Conservation (phyloP, 2,329 filamentous ascomycete genomes). For the Periconia sp. region DNA sequence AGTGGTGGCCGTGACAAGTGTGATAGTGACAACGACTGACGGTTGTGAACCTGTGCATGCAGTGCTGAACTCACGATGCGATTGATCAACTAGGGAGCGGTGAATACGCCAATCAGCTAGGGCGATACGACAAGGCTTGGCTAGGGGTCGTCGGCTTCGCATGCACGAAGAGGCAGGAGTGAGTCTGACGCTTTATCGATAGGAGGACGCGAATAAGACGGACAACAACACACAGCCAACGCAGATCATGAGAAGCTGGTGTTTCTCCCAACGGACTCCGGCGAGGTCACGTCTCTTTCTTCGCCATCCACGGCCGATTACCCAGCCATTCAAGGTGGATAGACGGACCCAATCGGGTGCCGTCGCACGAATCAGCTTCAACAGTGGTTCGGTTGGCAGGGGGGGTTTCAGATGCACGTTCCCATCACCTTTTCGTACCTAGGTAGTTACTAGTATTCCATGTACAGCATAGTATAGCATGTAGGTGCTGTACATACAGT, state of each 20-base stretch:
- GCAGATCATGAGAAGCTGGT: background rate
- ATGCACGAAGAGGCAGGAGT: background rate
- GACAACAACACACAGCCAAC: background rate
- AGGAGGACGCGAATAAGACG: background rate
- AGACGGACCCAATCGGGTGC: background rate
- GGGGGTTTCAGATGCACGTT: background rate
- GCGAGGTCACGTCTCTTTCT: background rate
- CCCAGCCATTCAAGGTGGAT: background rate
- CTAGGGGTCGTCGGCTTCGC: too few species aligned
- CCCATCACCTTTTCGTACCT: background rate
- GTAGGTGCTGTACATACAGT: too few species aligned
- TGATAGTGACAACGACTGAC: slow-evolving; percentile 4
- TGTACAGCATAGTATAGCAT: too few species aligned
- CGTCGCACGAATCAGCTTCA: background rate
- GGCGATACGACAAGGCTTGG: background rate
- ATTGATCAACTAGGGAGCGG: slow-evolving; percentile 40
- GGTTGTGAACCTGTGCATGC: background rate
- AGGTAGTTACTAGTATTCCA: too few species aligned
- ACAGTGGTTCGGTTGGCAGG: background rate
- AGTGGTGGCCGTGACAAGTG: slow-evolving; percentile 18
- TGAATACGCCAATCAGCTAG: background rate
- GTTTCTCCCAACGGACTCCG: background rate
- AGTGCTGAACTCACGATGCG: slow-evolving; percentile 40
- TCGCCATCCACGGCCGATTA: background rate
- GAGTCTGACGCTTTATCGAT: background rate